A percentile compares a stretch with the other conserved stretches of the same genome.
phyloP scores from a whole-genome alignment of 768 basidiomycete species.

The Leucocoprinus leucothites region DNA sequence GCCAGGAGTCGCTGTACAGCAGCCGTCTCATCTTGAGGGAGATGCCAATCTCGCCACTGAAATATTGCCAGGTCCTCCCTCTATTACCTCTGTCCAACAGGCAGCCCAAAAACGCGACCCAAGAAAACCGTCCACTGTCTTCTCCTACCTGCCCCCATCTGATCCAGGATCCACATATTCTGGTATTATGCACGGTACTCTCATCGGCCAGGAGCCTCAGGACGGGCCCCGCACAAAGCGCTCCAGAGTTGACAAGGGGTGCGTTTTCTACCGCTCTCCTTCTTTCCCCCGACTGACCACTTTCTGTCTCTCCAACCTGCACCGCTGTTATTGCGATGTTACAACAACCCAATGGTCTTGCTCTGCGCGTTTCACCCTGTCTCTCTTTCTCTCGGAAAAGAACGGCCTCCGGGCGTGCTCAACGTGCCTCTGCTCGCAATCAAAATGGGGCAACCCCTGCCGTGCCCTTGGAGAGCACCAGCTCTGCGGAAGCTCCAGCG shows the following conservation, averaged over 20 bases:
- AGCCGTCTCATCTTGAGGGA: slow-evolving; percentile 79
- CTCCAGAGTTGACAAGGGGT: slow-evolving; percentile 72
- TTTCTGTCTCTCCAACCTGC: slow-evolving; percentile 15
- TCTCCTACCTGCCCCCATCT: slow-evolving; percentile 79
- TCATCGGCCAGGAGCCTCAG: slow-evolving; percentile 60
- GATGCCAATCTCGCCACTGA: slow-evolving; percentile 83
- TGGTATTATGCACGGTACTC: slow-evolving; percentile 66
- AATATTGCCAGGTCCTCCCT: slow-evolving; percentile 86
- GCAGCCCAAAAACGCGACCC: slow-evolving; percentile 74
- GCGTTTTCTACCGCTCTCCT: slow-evolving; percentile 30
- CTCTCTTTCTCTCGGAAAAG: slow-evolving; percentile 32
- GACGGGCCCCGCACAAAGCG: slow-evolving; percentile 72
- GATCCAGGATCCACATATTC: slow-evolving; percentile 90
- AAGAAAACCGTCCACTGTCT: slow-evolving; percentile 64
- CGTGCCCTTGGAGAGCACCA: slow-evolving; percentile 36
- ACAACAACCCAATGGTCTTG: slow-evolving; percentile 21
- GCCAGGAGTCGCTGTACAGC: slow-evolving; percentile 68
- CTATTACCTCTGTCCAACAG: slow-evolving; percentile 69
- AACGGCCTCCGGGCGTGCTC: slow-evolving; percentile 62
- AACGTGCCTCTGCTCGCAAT: slow-evolving; percentile 68
- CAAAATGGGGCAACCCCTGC: slow-evolving; percentile 42
- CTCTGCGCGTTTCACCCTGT: slow-evolving; percentile 16
- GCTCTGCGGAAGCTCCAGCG: slow-evolving; percentile 35
- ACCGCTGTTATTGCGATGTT: slow-evolving; percentile 15
- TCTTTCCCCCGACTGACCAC: slow-evolving; percentile 18